Conservation (phyloP, 2,329 filamentous ascomycete genomes). For the Diplodia sapinea region DNA sequence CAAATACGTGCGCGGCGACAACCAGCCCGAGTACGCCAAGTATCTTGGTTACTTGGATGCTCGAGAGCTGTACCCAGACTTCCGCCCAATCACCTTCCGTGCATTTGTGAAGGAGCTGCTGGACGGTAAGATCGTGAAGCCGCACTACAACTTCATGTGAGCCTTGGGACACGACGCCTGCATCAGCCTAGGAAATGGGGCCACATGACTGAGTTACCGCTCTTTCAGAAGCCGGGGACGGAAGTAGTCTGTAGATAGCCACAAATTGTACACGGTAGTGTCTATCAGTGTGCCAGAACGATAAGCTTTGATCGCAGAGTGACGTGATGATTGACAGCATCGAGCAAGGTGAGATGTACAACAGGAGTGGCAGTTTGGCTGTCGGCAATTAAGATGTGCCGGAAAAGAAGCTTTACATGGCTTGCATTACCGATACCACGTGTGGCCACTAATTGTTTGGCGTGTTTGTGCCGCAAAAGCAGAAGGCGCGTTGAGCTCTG, state of each 20-base stretch:
- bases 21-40: conserved; percentile 58
- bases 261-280: background rate
- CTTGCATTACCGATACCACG: background rate
- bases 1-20: conserved; percentile 58
- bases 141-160: background rate
- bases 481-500: background rate
- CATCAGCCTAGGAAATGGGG: background rate
- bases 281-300: background rate
- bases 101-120: conserved; percentile 4
- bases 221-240: background rate
- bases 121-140: conserved; percentile 9
- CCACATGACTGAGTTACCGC: background rate
- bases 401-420: background rate
- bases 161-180: background rate
- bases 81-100: conserved; percentile 37
- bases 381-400: background rate
- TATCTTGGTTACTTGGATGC: conserved; percentile 62
- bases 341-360: background rate
- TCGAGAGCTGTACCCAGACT: conserved; percentile 61
- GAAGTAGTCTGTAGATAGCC: background rate
- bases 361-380: background rate
- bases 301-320: background rate
- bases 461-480: background rate
- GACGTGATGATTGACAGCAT: background rate
- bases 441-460: background rate